A percentile compares a stretch with the other conserved stretches of the same genome.
Conservation (phyloP, 208 protist genomes). For the Acanthamoeba castellanii region DNA sequence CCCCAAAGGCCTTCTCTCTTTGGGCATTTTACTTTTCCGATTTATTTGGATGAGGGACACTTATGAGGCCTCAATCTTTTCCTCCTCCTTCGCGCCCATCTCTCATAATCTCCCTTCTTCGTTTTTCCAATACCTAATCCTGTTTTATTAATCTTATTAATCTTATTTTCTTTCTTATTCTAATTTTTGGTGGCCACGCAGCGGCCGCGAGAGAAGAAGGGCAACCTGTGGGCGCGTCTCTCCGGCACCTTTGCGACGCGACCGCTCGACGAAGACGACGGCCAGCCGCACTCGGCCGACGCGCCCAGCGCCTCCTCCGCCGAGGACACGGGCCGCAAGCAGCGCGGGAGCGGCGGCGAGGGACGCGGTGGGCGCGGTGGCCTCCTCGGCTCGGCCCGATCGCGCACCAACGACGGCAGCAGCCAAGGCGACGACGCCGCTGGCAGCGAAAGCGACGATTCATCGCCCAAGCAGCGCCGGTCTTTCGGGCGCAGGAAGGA, state of each 20-base stretch:
- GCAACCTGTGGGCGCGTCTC: neutral
- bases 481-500: neutral
- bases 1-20: neutral
- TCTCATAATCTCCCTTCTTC: neutral
- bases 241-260: neutral
- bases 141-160: neutral
- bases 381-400: neutral
- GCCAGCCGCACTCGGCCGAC: neutral
- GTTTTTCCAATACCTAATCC: too few relatives aligned
- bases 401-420: neutral
- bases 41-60: too few relatives aligned
- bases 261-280: neutral
- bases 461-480: neutral
- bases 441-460: neutral
- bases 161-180: neutral
- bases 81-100: too few relatives aligned
- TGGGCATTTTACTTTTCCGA: neutral
- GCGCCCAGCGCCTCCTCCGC: too few relatives aligned
- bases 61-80: neutral
- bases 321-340: neutral
- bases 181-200: neutral
- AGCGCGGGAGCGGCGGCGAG: neutral
- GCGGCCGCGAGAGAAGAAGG: neutral
- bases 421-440: neutral
- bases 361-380: neutral